Evolutionary conservation across 2,329 filamentous ascomycete genomes (phyloP).

Genomic region (Grosmannia serpens): DNA sequence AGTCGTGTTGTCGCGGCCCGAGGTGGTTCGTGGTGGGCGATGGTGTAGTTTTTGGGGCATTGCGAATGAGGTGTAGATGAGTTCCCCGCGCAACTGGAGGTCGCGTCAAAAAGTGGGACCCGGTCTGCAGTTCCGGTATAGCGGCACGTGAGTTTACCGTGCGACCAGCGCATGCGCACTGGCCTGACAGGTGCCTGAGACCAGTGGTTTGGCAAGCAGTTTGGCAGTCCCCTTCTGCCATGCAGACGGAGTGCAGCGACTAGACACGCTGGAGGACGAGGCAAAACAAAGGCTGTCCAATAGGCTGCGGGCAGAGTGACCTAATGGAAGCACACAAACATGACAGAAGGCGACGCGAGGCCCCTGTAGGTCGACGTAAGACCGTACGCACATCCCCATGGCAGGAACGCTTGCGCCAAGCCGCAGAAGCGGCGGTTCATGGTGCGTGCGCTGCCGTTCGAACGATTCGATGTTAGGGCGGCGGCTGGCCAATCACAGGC

Average conservation of each 20-base stretch:
- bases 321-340: too few relatives aligned
- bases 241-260: too few relatives aligned
- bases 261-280: too few relatives aligned
- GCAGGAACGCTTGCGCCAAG: background rate
- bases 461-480: background rate
- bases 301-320: too few relatives aligned
- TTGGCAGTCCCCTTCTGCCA: too few relatives aligned
- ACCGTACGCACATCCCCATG: background rate
- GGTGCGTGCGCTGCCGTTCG: background rate
- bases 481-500: background rate
- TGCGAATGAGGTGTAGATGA: background rate
- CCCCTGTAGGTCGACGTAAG: background rate
- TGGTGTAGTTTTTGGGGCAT: background rate
- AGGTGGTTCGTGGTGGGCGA: background rate
- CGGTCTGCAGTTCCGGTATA: background rate
- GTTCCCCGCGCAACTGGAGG: background rate
- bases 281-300: too few relatives aligned
- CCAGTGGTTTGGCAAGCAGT: too few relatives aligned
- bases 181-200: background rate
- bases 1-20: background rate
- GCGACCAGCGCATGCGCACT: background rate
- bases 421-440: background rate
- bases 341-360: too few relatives aligned
- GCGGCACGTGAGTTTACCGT: background rate
- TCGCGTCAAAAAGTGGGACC: background rate